phyloP scores from a whole-genome alignment of 2,329 filamentous ascomycete species.

The Myriosclerotinia scirpicola region DNA sequence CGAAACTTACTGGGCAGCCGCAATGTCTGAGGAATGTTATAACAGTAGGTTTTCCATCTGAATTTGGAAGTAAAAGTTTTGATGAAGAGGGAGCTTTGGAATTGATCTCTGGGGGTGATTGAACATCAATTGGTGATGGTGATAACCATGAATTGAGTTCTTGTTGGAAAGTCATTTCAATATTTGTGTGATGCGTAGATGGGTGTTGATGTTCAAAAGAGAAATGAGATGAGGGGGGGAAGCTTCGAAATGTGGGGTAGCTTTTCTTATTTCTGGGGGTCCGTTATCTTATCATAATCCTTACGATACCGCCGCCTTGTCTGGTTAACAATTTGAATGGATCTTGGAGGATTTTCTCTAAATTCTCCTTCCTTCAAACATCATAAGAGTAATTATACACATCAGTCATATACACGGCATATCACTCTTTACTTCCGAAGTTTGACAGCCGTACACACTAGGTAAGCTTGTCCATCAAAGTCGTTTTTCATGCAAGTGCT shows the following conservation, averaged over 20 bases:
- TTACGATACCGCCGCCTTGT: not conserved
- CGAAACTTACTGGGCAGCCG: slow-evolving; percentile 66
- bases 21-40: slow-evolving; percentile 71
- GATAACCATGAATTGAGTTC: slow-evolving; percentile 37
- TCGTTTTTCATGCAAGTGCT: slow-evolving; percentile 19
- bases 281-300: slow-evolving; percentile 19
- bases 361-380: not conserved
- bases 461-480: slow-evolving; percentile 5
- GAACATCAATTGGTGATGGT: slow-evolving; percentile 41
- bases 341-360: not conserved
- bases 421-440: not conserved
- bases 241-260: slow-evolving; percentile 15
- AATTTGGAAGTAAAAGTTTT: slow-evolving; percentile 52
- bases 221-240: slow-evolving; percentile 5
- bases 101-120: slow-evolving; percentile 53
- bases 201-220: not conserved
- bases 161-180: slow-evolving; percentile 39
- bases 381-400: not conserved
- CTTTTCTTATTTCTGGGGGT: not conserved
- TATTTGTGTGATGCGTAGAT: not conserved
- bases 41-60: slow-evolving; percentile 55
- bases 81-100: slow-evolving; percentile 55
- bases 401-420: not conserved
- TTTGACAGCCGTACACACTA: no score
- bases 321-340: slow-evolving; percentile 19